Evolutionary conservation across 2,329 filamentous ascomycete species (phyloP), one percentile per base, ranked within the genome.

Genomic region (Pseudophaeomoniella oleicola): DNA sequence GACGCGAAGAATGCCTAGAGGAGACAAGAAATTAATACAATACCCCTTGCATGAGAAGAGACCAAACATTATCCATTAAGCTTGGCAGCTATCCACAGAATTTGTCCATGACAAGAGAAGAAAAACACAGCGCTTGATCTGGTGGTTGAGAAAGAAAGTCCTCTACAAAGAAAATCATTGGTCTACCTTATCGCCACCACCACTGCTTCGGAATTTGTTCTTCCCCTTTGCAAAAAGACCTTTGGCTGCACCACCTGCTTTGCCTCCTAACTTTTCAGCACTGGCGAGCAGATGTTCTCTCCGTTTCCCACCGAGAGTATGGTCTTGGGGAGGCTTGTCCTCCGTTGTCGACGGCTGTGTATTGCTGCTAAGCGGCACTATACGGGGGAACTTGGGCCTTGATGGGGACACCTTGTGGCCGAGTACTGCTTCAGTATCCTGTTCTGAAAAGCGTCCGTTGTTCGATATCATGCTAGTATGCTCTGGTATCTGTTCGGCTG

Each of bases 171-270:
- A 59, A 55, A 72, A 66, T 79, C 63, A 76, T 71, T 67, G 63
- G 77, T 84, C 85, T 81, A 87, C 82, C 83, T 92, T 92, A 60
- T 90, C 83, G 53, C 59, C 59, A 37, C 59, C 59, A 43, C 77
- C 75, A 44, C 72, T 72, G 43, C 71, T 66, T 56, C 66, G 66
- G 51, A 94, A 76, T 59, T 84, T 88, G 62, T 73, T 88, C 62
- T 82, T 88, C 47, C 87, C 84, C 63, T 93, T 93, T 46, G 81
- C 85, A 56, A 94, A 78, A 44, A 94, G 60, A 36, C 87, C 88
- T 64, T 94, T 94, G 34, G 87, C 86, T 40, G 85, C 84, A 54
- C 84, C 86, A 44, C 73, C 71, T 19, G 75, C 76, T 50, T 78
- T 79, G 16, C 75, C 75, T 41, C 77, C 72, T 40, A 80, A 63